Evolutionary conservation across 2,329 filamentous ascomycete genomes (phyloP).

Genomic region (Neonectria punicea): DNA sequence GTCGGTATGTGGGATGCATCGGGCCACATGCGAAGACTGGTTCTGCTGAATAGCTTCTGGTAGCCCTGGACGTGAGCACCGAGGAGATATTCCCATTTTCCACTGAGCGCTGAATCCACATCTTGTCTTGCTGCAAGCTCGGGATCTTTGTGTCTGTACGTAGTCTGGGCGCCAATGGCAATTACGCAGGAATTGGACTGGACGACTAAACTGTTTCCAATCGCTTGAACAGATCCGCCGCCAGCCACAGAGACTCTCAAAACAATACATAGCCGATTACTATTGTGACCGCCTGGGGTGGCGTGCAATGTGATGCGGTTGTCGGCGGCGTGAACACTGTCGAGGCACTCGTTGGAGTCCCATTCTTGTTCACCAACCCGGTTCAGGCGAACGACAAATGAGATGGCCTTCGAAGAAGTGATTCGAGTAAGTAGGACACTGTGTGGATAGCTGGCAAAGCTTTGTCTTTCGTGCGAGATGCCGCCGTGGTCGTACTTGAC

Average conservation of each 20-base stretch:
- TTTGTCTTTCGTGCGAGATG: slow-evolving; percentile 48
- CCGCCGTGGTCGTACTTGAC: slow-evolving; percentile 51
- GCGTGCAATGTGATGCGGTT: slow-evolving; percentile 32
- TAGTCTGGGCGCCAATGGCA: slow-evolving; percentile 37
- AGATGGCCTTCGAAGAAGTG: slow-evolving; percentile 32
- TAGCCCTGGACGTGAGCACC: slow-evolving; percentile 36
- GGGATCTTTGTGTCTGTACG: slow-evolving; percentile 34
- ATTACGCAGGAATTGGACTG: slow-evolving; percentile 26
- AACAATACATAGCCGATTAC: slow-evolving; percentile 31
- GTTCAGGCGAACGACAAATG: slow-evolving; percentile 40
- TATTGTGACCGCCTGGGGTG: slow-evolving; percentile 36
- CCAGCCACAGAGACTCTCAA: slow-evolving; percentile 22
- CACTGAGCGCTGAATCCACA: slow-evolving; percentile 35
- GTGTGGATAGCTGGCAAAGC: slow-evolving; percentile 55
- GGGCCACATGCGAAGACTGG: slow-evolving; percentile 35
- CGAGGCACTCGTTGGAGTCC: slow-evolving; percentile 41
- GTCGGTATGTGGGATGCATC: slow-evolving; percentile 36
- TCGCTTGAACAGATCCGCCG: slow-evolving; percentile 18
- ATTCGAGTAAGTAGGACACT: slow-evolving; percentile 46
- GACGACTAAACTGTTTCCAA: slow-evolving; percentile 34
- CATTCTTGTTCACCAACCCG: slow-evolving; percentile 35
- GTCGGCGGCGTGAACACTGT: slow-evolving; percentile 34
- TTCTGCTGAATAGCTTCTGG: slow-evolving; percentile 25
- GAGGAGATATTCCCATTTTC: slow-evolving; percentile 26
- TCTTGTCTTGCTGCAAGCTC: slow-evolving; percentile 34